Evolutionary conservation across 257 asterid species (phyloP).

Genomic region (Fraxinus excelsior): DNA sequence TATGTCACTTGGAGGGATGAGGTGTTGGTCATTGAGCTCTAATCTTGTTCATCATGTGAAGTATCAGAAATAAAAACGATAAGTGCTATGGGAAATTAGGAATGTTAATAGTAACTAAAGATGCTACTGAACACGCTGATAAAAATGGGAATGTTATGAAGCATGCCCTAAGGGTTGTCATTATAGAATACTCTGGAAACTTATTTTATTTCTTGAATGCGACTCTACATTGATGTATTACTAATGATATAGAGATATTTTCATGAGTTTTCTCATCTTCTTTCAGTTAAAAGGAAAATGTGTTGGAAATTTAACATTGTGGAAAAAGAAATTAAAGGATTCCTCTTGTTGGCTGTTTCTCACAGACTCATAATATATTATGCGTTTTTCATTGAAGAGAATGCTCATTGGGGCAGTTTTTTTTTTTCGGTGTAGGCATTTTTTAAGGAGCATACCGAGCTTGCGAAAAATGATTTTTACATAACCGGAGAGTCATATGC

Average conservation of each 20-base stretch:
- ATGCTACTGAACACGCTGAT: neutral
- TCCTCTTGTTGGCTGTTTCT: neutral
- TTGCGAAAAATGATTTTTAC: conserved; percentile 22
- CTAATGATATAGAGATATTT: neutral
- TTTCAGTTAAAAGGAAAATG: neutral
- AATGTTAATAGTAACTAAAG: neutral
- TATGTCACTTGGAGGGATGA: neutral
- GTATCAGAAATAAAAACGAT: neutral
- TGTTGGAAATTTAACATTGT: neutral
- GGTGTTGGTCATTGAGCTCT: neutral
- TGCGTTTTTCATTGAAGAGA: neutral
- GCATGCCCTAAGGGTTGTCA: neutral
- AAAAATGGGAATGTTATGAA: neutral
- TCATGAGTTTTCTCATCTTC: neutral
- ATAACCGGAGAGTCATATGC: conserved; percentile 24
- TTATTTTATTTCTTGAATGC: neutral
- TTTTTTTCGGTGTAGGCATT: neutral
- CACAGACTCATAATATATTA: neutral
- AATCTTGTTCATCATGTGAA: neutral
- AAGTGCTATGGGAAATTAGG: neutral
- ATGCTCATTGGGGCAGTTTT: neutral
- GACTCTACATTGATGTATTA: neutral
- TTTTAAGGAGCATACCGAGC: conserved; percentile 15
- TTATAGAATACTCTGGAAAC: neutral
- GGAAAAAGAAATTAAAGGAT: neutral